Evolutionary conservation across 495 filamentous ascomycete species (phyloP).

Genomic region (Penicillium longicatenatum): DNA sequence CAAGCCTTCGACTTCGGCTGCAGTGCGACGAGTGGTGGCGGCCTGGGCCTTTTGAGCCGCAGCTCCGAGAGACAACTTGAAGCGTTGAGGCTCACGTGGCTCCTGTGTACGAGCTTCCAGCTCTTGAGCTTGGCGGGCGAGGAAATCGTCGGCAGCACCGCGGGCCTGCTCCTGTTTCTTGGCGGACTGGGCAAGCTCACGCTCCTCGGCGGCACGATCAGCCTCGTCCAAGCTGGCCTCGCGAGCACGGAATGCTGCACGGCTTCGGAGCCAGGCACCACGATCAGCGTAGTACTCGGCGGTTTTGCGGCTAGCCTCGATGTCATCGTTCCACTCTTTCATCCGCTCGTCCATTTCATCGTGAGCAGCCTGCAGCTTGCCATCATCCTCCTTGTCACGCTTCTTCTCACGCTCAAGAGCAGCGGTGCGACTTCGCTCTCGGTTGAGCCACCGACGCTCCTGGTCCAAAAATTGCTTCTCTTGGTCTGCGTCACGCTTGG

Average conservation of each 20-base stretch:
- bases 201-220: slow-evolving; percentile 76
- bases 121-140: slow-evolving; percentile 85
- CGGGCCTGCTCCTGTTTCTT: slow-evolving; percentile 76
- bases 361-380: slow-evolving; percentile 55
- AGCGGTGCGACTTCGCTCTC: slow-evolving; percentile 78
- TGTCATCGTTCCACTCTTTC: slow-evolving; percentile 85
- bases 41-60: slow-evolving; percentile 80
- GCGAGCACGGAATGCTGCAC: slow-evolving; percentile 66
- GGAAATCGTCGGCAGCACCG: slow-evolving; percentile 90
- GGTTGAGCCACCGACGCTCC: slow-evolving; percentile 86
- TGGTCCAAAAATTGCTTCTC: slow-evolving; percentile 85
- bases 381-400: slow-evolving; percentile 72
- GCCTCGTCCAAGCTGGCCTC: slow-evolving; percentile 77
- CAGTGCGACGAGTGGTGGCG: slow-evolving; percentile 72
- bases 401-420: slow-evolving; percentile 81
- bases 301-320: slow-evolving; percentile 68
- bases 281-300: slow-evolving; percentile 87
- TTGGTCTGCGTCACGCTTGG: slow-evolving; percentile 69
- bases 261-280: slow-evolving; percentile 80
- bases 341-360: slow-evolving; percentile 74
- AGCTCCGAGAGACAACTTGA: slow-evolving; percentile 91
- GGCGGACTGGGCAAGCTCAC: slow-evolving; percentile 67
- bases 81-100: slow-evolving; percentile 75
- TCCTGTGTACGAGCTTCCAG: slow-evolving; percentile 61
- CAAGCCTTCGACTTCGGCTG: slow-evolving; percentile 90